These are phyloP conservation scores for Cyclocybe cylindracea DNA, from an alignment of 768 basidiomycete genomes.

Conservation along the genomic window DNA sequence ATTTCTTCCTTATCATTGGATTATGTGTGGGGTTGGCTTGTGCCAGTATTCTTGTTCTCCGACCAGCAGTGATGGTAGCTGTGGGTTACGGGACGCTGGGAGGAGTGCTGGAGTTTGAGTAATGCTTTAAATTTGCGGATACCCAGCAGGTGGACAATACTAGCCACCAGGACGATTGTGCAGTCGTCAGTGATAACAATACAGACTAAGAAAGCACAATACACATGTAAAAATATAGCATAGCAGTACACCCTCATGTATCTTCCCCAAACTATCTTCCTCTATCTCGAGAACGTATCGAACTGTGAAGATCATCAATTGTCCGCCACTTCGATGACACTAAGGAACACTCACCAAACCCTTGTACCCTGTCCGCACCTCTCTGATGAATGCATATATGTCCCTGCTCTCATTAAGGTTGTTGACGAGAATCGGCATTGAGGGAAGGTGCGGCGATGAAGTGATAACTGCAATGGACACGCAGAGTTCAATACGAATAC, in stretches of 20 bases:
- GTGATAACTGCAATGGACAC: conserved; percentile 62
- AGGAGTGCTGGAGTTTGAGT: not conserved
- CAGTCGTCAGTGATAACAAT: no score
- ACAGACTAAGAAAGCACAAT: no score
- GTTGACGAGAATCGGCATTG: conserved; percentile 66
- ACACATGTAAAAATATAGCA: no score
- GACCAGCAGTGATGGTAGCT: conserved; percentile 9
- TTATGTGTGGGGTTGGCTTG: conserved; percentile 20
- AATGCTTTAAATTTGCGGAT: not conserved
- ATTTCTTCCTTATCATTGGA: conserved; percentile 20
- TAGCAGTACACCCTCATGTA: no score
- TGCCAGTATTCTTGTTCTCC: conserved; percentile 16
- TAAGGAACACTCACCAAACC: conserved; percentile 22
- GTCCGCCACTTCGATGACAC: no score
- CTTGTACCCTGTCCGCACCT: conserved; percentile 58
- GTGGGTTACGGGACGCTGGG: conserved; percentile 2
- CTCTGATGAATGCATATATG: conserved; percentile 70
- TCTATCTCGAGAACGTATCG: no score
- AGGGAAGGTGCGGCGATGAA: conserved; percentile 68
- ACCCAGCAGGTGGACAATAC: no score
- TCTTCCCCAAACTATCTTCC: no score
- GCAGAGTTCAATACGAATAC: not conserved
- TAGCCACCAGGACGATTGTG: no score
- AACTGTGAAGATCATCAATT: no score
- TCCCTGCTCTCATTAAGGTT: conserved; percentile 72